A percentile compares a stretch with the other conserved stretches of the same genome.
These are phyloP conservation scores for Irpex rosettiformis DNA, from an alignment of 1,284 basidiomycete genomes.

Conservation along the genomic window DNA sequence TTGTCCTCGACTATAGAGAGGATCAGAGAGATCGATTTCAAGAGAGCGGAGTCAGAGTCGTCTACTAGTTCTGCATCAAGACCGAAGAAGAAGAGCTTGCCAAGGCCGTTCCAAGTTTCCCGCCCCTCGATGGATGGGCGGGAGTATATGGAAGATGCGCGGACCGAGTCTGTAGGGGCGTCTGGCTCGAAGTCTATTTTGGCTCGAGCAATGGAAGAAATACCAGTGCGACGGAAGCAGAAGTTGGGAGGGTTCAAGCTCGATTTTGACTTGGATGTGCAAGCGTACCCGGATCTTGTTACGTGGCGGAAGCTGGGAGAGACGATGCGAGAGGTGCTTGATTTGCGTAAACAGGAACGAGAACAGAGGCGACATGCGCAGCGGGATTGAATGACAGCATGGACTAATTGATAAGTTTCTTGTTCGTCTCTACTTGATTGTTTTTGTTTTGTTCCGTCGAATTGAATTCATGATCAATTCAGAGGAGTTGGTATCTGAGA, in stretches of 20 bases:
- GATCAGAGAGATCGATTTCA: background rate
- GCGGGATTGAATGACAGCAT: background rate
- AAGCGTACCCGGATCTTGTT: background rate
- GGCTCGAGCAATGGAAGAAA: background rate
- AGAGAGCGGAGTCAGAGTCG: background rate
- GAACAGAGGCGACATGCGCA: background rate
- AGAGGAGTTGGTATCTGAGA: too few species aligned
- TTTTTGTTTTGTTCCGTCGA: too few species aligned
- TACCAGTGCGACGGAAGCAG: background rate
- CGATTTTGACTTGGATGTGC: background rate
- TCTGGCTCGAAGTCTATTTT: background rate
- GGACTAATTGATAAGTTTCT: background rate
- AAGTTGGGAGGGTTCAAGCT: constrained; percentile 1
- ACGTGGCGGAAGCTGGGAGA: background rate
- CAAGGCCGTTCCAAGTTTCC: too few species aligned
- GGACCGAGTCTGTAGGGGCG: too few species aligned
- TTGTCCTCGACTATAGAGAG: background rate
- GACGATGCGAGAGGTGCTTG: background rate
- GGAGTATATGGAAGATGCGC: too few species aligned
- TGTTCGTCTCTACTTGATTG: too few species aligned
- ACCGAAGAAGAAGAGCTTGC: background rate
- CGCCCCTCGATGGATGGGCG: too few species aligned
- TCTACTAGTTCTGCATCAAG: background rate
- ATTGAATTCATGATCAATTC: too few species aligned
- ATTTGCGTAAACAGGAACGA: background rate